Evolutionary conservation across 176 grass and related monocot species (phyloP).

Genomic region (Oryza glumipatula): DNA sequence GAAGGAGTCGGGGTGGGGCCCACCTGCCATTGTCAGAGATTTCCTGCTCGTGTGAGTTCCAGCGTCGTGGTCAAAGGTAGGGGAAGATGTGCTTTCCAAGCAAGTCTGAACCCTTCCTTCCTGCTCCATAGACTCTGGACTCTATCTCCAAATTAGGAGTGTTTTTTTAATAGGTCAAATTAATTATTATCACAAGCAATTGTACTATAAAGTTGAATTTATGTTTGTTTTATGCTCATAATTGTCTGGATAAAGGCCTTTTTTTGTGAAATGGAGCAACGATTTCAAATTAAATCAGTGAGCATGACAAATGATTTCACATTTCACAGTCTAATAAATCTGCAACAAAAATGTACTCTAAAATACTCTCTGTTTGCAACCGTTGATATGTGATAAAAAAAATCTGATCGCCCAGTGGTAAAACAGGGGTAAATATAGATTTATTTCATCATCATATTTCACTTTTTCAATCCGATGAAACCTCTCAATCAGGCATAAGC

Average conservation of each 20-base stretch:
- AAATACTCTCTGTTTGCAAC: not conserved
- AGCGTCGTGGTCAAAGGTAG: constrained; percentile 33
- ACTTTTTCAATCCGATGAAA: too few relatives aligned
- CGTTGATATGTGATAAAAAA: not conserved
- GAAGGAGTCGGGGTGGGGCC: constrained; percentile 28
- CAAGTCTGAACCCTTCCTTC: not conserved
- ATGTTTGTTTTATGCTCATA: not conserved
- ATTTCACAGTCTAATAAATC: too few relatives aligned
- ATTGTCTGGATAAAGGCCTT: not conserved
- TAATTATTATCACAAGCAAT: not conserved
- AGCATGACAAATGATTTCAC: not conserved
- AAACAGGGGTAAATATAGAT: not conserved
- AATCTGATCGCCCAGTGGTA: not conserved
- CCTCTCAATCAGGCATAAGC: not conserved
- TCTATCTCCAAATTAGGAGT: not conserved
- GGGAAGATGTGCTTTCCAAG: not conserved
- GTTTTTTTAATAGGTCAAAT: not conserved
- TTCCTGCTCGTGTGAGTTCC: constrained; percentile 17
- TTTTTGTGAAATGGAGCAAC: not conserved
- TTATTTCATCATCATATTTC: not conserved
- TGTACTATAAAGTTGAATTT: not conserved
- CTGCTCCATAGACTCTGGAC: not conserved
- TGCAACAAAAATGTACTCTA: too few relatives aligned
- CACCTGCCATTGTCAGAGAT: constrained; percentile 14
- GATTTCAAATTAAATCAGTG: not conserved